A percentile compares a stretch with the other conserved stretches of the same genome.
Evolutionary conservation across 768 basidiomycete species (phyloP).

Genomic region (Suillus ampliporus): DNA sequence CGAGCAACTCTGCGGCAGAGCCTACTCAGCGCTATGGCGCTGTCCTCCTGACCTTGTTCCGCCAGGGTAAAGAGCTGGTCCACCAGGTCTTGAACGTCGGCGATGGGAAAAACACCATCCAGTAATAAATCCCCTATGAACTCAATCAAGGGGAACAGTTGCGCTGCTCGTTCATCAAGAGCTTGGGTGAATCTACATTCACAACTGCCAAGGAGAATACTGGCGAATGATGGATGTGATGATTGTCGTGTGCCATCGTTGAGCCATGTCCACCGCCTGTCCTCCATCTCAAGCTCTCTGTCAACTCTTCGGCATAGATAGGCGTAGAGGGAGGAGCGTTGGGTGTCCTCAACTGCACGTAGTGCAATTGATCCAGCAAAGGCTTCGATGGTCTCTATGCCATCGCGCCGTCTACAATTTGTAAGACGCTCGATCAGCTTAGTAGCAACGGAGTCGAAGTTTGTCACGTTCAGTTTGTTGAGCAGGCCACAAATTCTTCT

Average conservation of each 20-base stretch:
- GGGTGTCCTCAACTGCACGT: constrained; percentile 58
- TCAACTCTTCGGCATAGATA: constrained; percentile 54
- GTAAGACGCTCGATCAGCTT: constrained; percentile 58
- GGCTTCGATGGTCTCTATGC: constrained; percentile 52
- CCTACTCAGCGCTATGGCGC: constrained; percentile 22
- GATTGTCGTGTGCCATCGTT: constrained; percentile 19
- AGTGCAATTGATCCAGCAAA: constrained; percentile 59
- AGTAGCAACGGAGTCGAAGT: constrained; percentile 54
- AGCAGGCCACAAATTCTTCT: constrained; percentile 59
- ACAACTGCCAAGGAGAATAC: constrained; percentile 20
- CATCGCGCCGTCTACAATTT: constrained; percentile 50
- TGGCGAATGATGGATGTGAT: constrained; percentile 20
- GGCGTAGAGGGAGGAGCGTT: constrained; percentile 58
- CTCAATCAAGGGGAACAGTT: constrained; percentile 13
- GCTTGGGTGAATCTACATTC: constrained; percentile 14
- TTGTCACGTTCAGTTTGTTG: constrained; percentile 61
- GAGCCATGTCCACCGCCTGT: constrained; percentile 28
- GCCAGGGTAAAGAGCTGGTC: constrained; percentile 19
- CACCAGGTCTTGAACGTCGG: constrained; percentile 28
- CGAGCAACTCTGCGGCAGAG: constrained; percentile 24
- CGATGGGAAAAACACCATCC: constrained; percentile 22
- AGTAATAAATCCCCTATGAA: constrained; percentile 31
- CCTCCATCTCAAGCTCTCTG: constrained; percentile 44
- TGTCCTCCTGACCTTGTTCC: constrained; percentile 17
- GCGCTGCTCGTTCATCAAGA: constrained; percentile 16